phyloP scores from a whole-genome alignment of 176 grass and related monocot genomes.

The Oryza glumipatula region DNA sequence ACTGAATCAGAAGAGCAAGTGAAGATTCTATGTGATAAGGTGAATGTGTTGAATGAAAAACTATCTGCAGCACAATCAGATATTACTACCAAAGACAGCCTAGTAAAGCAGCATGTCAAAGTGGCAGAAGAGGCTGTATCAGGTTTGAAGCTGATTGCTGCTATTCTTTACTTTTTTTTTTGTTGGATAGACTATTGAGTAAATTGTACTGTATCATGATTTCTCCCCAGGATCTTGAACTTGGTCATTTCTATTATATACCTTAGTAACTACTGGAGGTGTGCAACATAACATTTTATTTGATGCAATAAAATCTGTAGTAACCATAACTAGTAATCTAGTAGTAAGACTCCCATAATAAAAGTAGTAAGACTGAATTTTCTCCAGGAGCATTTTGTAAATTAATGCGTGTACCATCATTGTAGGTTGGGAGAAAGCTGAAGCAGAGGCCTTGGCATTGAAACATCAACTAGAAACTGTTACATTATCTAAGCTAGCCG shows the following conservation, averaged over 20 bases:
- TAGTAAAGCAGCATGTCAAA: not conserved
- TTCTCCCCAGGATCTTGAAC: not conserved
- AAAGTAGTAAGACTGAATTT: not conserved
- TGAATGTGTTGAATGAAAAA: not conserved
- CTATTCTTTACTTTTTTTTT: not conserved
- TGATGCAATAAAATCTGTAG: not conserved
- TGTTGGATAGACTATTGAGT: not conserved
- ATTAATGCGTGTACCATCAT: not conserved
- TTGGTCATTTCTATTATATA: not conserved
- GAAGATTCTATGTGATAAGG: not conserved
- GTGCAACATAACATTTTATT: not conserved
- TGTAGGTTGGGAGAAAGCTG: conserved; percentile 99
- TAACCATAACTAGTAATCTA: not conserved
- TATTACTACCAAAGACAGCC: not conserved
- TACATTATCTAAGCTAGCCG: conserved; percentile 79
- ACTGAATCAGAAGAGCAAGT: not conserved
- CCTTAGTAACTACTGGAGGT: not conserved
- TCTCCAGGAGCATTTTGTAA: not conserved
- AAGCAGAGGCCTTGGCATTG: conserved; percentile 85
- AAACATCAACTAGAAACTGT: conserved; percentile 97
- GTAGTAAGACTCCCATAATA: too few relatives aligned
- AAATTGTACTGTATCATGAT: not conserved
- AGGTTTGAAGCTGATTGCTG: conserved; percentile 37
- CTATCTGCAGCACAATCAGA: not conserved
- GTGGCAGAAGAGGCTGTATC: conserved; percentile 39